phyloP scores from a whole-genome alignment of 2,329 filamentous ascomycete genomes.

The Sporothrix brasiliensis region DNA sequence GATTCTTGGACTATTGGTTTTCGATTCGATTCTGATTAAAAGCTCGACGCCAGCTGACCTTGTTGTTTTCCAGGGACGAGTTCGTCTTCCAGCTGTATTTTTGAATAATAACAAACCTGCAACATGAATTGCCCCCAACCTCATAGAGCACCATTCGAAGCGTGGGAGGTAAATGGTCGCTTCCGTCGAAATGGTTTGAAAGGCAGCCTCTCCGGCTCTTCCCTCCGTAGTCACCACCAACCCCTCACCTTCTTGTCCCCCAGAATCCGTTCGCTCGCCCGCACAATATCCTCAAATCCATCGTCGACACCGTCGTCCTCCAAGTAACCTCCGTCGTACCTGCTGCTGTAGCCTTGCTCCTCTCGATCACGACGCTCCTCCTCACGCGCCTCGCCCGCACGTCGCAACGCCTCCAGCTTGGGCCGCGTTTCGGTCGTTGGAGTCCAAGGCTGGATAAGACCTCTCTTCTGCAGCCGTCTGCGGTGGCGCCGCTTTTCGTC shows the following conservation, averaged over 20 bases:
- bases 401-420: conserved; percentile 52
- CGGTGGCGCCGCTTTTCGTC: conserved; percentile 54
- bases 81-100: neutral
- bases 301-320: conserved; percentile 19
- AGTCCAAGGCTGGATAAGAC: conserved; percentile 46
- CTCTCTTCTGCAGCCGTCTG: conserved; percentile 55
- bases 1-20: neutral
- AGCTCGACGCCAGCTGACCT: neutral
- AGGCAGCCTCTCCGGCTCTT: neutral
- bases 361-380: conserved; percentile 45
- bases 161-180: no score
- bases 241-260: conserved; percentile 36
- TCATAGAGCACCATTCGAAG: no score
- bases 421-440: conserved; percentile 48
- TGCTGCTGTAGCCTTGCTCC: conserved; percentile 42
- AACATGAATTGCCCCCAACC: neutral
- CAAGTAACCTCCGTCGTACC: conserved; percentile 30
- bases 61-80: neutral
- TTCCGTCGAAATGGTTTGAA: neutral
- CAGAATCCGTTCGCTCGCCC: conserved; percentile 43
- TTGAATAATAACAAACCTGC: conserved; percentile 3
- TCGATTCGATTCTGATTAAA: conserved; percentile 3
- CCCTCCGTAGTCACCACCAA: conserved; percentile 24
- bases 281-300: conserved; percentile 35
- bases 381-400: conserved; percentile 48